A percentile compares a stretch with the other conserved stretches of the same genome.
Conservation (phyloP, 805 yeast genomes). For the Nakazawaea anatomiae region DNA sequence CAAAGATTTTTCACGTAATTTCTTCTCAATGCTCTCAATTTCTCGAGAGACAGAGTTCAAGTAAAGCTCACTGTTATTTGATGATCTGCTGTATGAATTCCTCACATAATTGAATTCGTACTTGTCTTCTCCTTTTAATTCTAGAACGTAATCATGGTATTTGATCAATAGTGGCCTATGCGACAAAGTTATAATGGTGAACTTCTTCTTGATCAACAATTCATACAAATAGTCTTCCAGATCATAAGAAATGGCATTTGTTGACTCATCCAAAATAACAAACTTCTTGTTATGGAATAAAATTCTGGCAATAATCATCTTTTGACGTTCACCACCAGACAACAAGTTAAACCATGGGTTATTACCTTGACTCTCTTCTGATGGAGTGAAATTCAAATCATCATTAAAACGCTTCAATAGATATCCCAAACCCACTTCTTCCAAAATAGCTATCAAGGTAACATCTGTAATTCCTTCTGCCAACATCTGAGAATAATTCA, state of each 20-base stretch:
- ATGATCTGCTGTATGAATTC: constrained; percentile 12
- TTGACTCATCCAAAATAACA: constrained; percentile 87
- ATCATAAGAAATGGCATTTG: constrained; percentile 86
- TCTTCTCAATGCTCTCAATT: constrained; percentile 57
- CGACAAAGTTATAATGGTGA: constrained; percentile 75
- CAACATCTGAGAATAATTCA: constrained; percentile 70
- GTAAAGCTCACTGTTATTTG: constrained; percentile 23
- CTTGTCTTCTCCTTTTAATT: constrained; percentile 51
- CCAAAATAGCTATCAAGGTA: constrained; percentile 58
- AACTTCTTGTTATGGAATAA: constrained; percentile 75
- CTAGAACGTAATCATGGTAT: constrained; percentile 74
- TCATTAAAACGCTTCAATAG: constrained; percentile 58
- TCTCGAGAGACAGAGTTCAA: constrained; percentile 71
- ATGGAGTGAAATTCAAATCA: constrained; percentile 40
- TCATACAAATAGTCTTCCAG: constrained; percentile 86
- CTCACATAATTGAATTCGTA: constrained; percentile 36
- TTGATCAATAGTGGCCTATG: constrained; percentile 81
- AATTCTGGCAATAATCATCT: constrained; percentile 82
- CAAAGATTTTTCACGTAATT: constrained; percentile 50
- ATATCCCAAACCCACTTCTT: constrained; percentile 77
- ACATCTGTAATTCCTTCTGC: constrained; percentile 66
- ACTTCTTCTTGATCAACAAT: constrained; percentile 57
- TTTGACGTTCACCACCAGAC: constrained; percentile 95
- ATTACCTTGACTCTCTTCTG: constrained; percentile 16
- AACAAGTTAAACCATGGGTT: constrained; percentile 78